Percentiles rank a stretch among this genome's conserved stretches.
Evolutionary conservation across 768 basidiomycete species (phyloP).

Genomic region (Auricularia cornea): DNA sequence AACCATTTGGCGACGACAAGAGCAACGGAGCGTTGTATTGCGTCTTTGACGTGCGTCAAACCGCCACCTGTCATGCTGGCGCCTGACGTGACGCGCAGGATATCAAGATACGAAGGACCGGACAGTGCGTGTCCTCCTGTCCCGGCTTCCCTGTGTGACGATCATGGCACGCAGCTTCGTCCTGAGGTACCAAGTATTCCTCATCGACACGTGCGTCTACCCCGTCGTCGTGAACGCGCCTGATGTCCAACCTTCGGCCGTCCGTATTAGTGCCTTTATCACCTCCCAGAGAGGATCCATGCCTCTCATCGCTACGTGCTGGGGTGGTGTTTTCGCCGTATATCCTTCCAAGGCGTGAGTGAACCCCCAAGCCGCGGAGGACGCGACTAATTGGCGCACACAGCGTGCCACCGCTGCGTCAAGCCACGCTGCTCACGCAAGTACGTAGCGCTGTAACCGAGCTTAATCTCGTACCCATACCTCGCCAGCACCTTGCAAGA

Average conservation of each 20-base stretch:
- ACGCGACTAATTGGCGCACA: too few relatives aligned
- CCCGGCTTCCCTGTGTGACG: background rate
- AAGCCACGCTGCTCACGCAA: too few relatives aligned
- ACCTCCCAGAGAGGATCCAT: too few relatives aligned
- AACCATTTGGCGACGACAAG: background rate
- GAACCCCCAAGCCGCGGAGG: background rate
- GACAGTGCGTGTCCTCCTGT: background rate
- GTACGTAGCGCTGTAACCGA: too few relatives aligned
- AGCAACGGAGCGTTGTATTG: background rate
- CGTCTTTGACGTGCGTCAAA: background rate
- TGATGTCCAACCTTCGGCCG: too few relatives aligned
- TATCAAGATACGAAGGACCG: background rate
- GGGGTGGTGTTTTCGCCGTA: background rate
- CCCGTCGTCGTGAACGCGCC: too few relatives aligned
- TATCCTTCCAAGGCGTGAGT: background rate
- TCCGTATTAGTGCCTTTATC: too few relatives aligned
- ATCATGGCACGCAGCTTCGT: background rate
- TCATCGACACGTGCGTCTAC: background rate
- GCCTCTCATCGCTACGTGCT: background rate
- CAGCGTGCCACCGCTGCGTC: too few relatives aligned
- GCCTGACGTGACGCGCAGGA: background rate
- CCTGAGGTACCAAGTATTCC: background rate
- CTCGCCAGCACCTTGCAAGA: too few relatives aligned
- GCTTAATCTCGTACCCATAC: too few relatives aligned
- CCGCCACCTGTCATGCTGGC: background rate